A percentile compares a stretch with the other conserved stretches of the same genome.
Conservation (phyloP, 2,329 filamentous ascomycete species). For the Emergomyces africanus region DNA sequence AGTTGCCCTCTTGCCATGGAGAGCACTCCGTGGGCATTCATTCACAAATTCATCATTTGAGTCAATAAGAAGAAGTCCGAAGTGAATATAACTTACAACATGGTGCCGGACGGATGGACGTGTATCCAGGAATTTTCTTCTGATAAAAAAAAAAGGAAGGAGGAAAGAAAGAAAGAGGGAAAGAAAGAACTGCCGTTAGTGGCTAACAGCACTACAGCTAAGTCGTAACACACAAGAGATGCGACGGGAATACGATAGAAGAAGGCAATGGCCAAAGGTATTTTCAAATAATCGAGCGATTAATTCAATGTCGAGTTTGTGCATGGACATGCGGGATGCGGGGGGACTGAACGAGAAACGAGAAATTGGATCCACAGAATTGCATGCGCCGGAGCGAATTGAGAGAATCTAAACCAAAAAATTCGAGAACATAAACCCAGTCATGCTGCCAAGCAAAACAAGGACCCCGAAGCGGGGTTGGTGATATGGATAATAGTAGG, state of each 20-base stretch:
- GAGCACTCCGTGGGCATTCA: not conserved
- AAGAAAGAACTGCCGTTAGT: not conserved
- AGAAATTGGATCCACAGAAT: too few species aligned
- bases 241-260: not conserved
- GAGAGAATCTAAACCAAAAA: not conserved
- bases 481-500: too few species aligned
- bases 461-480: too few species aligned
- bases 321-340: not conserved
- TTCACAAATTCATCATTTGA: too few species aligned
- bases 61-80: too few species aligned
- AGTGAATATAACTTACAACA: conserved; percentile 13
- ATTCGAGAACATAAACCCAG: not conserved
- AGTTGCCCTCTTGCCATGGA: not conserved
- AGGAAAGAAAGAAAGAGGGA: too few species aligned
- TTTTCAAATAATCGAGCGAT: not conserved
- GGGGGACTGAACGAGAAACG: not conserved
- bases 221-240: not conserved
- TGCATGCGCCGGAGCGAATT: not conserved
- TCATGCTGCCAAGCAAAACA: not conserved
- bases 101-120: conserved; percentile 7
- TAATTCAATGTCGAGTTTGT: not conserved
- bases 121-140: not conserved
- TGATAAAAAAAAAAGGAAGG: too few species aligned
- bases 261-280: not conserved
- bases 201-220: not conserved